phyloP scores from a whole-genome alignment of 495 filamentous ascomycete genomes.

The Tuber magnatum region DNA sequence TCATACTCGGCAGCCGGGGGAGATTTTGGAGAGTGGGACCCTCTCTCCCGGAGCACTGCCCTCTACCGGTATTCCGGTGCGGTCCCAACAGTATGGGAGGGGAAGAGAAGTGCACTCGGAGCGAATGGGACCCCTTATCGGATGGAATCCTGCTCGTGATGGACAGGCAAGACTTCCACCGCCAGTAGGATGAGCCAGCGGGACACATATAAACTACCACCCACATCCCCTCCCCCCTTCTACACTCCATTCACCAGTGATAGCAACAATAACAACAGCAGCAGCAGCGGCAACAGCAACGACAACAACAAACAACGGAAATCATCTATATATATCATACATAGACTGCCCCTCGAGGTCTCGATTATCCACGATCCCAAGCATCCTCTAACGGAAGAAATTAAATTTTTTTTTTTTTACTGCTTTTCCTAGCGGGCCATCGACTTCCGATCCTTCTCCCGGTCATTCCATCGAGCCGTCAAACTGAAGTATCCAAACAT shows the following conservation, averaged over 20 bases:
- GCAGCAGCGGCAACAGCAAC: background rate
- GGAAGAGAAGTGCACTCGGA: background rate
- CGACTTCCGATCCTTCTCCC: background rate
- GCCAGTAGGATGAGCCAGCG: background rate
- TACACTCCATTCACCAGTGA: background rate
- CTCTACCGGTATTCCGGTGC: background rate
- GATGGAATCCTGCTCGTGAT: background rate
- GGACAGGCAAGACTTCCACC: background rate
- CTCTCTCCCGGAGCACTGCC: background rate
- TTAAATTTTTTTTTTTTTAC: too few species aligned
- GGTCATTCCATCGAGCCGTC: background rate
- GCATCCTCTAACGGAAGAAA: slow-evolving; percentile 1
- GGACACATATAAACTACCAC: background rate
- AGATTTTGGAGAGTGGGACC: background rate
- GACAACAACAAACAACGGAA: background rate
- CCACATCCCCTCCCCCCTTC: background rate
- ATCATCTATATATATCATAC: background rate
- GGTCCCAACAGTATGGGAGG: background rate
- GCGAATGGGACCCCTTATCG: background rate
- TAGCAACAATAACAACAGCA: background rate
- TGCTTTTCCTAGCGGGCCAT: background rate
- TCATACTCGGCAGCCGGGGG: background rate
- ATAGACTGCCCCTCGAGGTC: background rate
- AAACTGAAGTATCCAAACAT: slow-evolving; percentile 3
- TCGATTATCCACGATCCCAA: background rate